phyloP scores from a whole-genome alignment of 306 rosid genomes.

The Glycine latifolia region DNA sequence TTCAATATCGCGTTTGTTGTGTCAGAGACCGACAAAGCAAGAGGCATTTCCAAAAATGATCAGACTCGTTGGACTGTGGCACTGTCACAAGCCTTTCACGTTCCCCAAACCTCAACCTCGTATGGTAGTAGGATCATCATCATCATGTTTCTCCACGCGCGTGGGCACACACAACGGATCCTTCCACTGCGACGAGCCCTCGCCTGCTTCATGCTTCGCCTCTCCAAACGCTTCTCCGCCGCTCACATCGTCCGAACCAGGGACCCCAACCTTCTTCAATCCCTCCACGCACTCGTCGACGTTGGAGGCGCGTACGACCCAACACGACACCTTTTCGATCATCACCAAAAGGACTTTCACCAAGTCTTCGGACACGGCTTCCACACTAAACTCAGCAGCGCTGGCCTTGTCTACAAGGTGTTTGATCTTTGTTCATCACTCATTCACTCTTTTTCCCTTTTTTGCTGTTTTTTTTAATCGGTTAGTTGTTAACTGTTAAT shows the following conservation, averaged over 20 bases:
- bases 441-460: not conserved
- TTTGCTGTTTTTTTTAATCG: no score
- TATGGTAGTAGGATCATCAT: not conserved
- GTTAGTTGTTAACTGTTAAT: no score
- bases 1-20: no score
- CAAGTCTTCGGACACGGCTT: constrained; percentile 56
- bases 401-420: constrained; percentile 75
- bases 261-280: constrained; percentile 48
- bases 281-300: constrained; percentile 62
- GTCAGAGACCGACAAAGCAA: not conserved
- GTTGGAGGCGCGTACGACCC: constrained; percentile 68
- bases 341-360: constrained; percentile 58
- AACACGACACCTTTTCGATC: constrained; percentile 58
- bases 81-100: not conserved
- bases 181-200: constrained; percentile 77
- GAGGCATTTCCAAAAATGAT: constrained; percentile 29
- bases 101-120: constrained; percentile 35
- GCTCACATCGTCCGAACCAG: constrained; percentile 62
- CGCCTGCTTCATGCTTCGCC: constrained; percentile 68
- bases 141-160: constrained; percentile 45
- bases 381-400: constrained; percentile 63
- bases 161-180: constrained; percentile 68
- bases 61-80: not conserved
- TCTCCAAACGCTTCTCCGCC: constrained; percentile 52
- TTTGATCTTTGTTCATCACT: constrained; percentile 16